A percentile compares a stretch with the other conserved stretches of the same genome.
These are phyloP conservation scores for Nasturtium officinale DNA, from an alignment of 345 rosid species.

Conservation along the genomic window DNA sequence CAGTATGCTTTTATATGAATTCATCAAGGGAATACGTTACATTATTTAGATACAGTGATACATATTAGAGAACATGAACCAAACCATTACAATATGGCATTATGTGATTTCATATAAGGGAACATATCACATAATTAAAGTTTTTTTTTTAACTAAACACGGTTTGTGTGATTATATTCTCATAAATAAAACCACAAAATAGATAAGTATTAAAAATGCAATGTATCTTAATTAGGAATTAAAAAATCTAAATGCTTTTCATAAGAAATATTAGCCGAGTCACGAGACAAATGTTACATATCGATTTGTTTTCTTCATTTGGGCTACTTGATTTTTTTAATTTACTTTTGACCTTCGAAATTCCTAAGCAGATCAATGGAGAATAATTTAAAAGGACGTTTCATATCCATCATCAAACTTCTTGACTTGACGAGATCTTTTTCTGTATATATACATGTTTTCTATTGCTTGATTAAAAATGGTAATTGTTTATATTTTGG, in stretches of 20 bases:
- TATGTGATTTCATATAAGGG: conserved; percentile 8
- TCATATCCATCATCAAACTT: no score
- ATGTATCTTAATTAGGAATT: not conserved
- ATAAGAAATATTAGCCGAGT: not conserved
- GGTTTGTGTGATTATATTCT: not conserved
- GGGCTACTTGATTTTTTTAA: not conserved
- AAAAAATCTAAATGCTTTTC: not conserved
- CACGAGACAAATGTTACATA: not conserved
- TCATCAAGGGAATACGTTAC: not conserved
- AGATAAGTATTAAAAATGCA: not conserved
- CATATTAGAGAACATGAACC: not conserved
- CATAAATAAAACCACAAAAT: not conserved
- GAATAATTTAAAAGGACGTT: not conserved
- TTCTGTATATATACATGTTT: no score
- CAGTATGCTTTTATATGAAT: not conserved
- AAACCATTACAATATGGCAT: not conserved
- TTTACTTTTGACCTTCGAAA: not conserved
- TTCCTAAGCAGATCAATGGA: not conserved
- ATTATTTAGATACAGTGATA: not conserved
- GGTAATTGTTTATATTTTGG: not conserved
- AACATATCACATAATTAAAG: not conserved
- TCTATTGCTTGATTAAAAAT: no score
- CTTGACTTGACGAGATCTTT: no score
- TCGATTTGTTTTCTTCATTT: not conserved
- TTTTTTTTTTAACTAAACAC: not conserved